Conservation (phyloP, 1,139 yeast genomes). For the Suhomyces bokatorum region DNA sequence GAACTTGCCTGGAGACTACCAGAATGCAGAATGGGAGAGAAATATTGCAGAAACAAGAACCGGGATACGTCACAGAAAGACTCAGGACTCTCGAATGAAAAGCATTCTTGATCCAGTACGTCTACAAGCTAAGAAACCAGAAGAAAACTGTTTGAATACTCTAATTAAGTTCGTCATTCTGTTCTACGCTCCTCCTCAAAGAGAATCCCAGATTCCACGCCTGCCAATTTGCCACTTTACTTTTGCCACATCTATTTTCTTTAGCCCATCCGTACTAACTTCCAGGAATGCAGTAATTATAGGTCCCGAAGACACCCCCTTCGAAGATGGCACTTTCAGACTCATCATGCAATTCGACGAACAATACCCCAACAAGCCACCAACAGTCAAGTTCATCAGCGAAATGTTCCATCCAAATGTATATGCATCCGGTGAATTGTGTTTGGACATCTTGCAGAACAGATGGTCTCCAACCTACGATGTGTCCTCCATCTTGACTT, state of each 20-base stretch:
- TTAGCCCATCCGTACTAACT: constrained; percentile 13
- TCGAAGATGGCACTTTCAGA: constrained; percentile 96
- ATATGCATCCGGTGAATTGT: constrained; percentile 91
- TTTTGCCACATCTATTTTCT: not conserved
- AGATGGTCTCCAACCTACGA: constrained; percentile 99
- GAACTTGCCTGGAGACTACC: not conserved
- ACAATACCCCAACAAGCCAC: constrained; percentile 97
- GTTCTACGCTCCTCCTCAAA: too few relatives aligned
- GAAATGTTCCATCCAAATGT: constrained; percentile 99
- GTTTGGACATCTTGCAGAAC: constrained; percentile 93
- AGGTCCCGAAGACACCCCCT: constrained; percentile 97
- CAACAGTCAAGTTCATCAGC: constrained; percentile 83
- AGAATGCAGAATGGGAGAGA: not conserved
- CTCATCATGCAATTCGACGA: constrained; percentile 88
- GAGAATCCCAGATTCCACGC: too few relatives aligned
- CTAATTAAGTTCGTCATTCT: too few relatives aligned
- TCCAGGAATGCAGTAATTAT: constrained; percentile 88
- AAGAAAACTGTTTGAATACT: too few relatives aligned
- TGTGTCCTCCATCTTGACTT: constrained; percentile 93
- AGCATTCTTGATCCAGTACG: too few relatives aligned
- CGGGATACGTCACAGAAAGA: too few relatives aligned
- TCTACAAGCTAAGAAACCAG: too few relatives aligned
- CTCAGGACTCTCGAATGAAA: too few relatives aligned
- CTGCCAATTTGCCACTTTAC: not conserved
- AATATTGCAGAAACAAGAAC: too few relatives aligned